phyloP scores from a whole-genome alignment of 2,329 filamentous ascomycete species.

The Fusarium poae region DNA sequence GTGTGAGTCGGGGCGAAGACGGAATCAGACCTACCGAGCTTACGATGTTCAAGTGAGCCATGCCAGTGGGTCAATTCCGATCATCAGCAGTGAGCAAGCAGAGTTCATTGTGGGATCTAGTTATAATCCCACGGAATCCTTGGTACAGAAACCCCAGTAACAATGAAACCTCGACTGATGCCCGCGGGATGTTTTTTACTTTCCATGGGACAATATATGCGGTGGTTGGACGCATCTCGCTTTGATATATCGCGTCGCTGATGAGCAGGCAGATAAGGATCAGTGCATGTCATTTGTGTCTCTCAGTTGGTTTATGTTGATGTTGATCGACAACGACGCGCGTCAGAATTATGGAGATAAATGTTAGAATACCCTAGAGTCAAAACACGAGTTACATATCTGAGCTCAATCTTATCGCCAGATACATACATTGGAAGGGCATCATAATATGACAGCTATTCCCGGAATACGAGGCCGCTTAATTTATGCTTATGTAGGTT shows the following conservation, averaged over 20 bases:
- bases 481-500: conserved; percentile 6
- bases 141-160: neutral
- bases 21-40: neutral
- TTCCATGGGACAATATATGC: neutral
- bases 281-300: conserved; percentile 5
- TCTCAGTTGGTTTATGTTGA: neutral
- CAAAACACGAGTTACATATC: neutral
- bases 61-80: neutral
- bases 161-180: neutral
- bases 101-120: neutral
- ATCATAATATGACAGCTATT: neutral
- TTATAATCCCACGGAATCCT: neutral
- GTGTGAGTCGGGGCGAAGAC: neutral
- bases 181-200: neutral
- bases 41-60: neutral
- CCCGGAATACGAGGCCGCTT: conserved; percentile 3
- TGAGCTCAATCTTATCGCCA: neutral
- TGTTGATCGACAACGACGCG: neutral
- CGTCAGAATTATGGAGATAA: neutral
- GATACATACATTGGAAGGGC: neutral
- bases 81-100: neutral
- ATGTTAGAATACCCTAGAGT: neutral
- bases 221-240: neutral
- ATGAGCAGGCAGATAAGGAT: neutral
- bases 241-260: neutral